These are phyloP conservation scores for Aegilops umbellulata DNA, from an alignment of 176 grass and related monocot species.

Conservation along the genomic window DNA sequence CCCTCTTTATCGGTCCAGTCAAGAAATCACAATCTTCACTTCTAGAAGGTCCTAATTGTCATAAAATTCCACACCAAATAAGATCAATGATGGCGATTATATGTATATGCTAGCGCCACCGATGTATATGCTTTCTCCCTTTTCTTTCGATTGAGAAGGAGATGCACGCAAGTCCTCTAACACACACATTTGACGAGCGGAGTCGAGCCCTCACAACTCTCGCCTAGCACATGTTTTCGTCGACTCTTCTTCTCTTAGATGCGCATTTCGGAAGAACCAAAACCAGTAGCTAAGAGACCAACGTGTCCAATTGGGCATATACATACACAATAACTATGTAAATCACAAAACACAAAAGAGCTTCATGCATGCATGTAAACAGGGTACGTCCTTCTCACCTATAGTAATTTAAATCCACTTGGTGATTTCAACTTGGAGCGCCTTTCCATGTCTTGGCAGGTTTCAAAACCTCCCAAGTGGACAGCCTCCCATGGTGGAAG, in stretches of 20 bases:
- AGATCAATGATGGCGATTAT: neutral
- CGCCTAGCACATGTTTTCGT: neutral
- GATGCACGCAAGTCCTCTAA: neutral
- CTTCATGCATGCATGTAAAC: neutral
- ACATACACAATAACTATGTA: neutral
- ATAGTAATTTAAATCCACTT: neutral
- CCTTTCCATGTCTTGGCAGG: neutral
- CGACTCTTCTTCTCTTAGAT: neutral
- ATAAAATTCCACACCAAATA: neutral
- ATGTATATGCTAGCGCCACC: neutral
- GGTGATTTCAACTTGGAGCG: neutral
- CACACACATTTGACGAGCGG: neutral
- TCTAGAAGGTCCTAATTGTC: neutral
- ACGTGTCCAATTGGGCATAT: neutral
- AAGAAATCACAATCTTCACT: neutral
- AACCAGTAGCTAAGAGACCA: neutral
- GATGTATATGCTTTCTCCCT: neutral
- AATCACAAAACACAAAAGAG: neutral
- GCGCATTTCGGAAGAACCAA: neutral
- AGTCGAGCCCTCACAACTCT: neutral
- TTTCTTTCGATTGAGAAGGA: neutral
- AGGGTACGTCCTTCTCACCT: conserved; percentile 2
- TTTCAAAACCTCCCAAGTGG: conserved; percentile 21
- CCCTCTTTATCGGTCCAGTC: too few relatives aligned
- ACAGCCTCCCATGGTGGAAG: neutral